A percentile compares a stretch with the other conserved stretches of the same genome.
phyloP scores from a whole-genome alignment of 805 yeast species.

The Starmerella ratchasimensis region DNA sequence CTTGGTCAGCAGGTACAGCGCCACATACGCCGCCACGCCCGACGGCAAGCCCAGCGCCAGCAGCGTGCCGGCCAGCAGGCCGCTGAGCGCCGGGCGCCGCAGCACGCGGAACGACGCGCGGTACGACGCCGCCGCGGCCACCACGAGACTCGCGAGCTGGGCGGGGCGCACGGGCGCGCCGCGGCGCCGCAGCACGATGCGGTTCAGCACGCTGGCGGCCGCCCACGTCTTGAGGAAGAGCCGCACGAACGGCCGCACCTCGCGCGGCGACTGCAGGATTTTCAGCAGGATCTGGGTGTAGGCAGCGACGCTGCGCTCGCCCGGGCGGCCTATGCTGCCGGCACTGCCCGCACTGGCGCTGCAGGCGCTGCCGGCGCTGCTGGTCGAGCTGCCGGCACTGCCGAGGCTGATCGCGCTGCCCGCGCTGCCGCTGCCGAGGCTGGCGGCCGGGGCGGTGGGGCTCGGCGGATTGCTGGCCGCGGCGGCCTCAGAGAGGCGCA shows the following conservation, averaged over 20 bases:
- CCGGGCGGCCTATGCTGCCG: background rate
- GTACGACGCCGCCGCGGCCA: constrained; percentile 8
- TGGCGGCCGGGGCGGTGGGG: background rate
- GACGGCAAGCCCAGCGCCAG: constrained; percentile 20
- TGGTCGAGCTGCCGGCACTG: too few species aligned
- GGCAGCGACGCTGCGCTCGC: constrained; percentile 1
- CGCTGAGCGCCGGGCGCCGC: constrained; percentile 1
- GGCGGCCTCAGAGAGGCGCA: too few species aligned
- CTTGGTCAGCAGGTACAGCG: constrained; percentile 25
- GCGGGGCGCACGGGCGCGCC: background rate
- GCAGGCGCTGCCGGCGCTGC: background rate
- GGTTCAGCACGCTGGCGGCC: constrained; percentile 1
- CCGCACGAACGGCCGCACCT: constrained; percentile 10
- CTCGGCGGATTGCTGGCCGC: too few species aligned
- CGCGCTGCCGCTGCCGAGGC: background rate
- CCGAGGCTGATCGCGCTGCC: background rate
- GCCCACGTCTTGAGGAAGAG: constrained; percentile 8
- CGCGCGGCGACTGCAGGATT: background rate
- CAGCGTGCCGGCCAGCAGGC: constrained; percentile 13
- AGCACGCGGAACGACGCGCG: constrained; percentile 3
- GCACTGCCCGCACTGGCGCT: background rate
- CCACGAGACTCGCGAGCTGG: constrained; percentile 5
- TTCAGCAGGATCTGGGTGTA: background rate
- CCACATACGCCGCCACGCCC: constrained; percentile 19
- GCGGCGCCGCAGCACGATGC: background rate